Conservation (phyloP, 225 moss, liverwort and hornwort genomes). For the Anthoceros angustus region DNA sequence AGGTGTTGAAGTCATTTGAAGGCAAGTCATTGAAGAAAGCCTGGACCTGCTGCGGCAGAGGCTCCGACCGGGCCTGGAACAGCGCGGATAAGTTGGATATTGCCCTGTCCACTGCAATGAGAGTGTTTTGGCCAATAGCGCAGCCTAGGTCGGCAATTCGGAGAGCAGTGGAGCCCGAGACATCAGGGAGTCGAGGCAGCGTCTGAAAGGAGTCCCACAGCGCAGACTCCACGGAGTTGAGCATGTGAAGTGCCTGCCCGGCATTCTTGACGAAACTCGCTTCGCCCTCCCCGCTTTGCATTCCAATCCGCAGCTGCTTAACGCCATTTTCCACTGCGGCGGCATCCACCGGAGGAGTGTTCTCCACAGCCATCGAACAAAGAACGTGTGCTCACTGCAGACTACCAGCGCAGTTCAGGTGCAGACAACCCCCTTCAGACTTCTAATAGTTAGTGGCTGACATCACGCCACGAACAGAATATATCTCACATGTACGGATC, state of each 20-base stretch:
- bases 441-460: no score
- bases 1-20: conserved; percentile 31
- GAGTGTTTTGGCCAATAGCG: conserved; percentile 32
- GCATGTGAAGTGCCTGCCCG: neutral
- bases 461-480: no score
- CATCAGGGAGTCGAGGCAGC: neutral
- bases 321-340: no score
- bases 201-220: neutral
- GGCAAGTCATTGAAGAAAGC: conserved; percentile 30
- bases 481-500: no score
- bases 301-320: neutral
- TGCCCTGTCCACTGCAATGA: conserved; percentile 15
- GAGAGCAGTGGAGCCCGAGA: conserved; percentile 5
- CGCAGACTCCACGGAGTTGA: neutral
- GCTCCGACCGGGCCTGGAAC: neutral
- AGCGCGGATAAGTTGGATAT: neutral
- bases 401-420: no score
- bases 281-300: neutral
- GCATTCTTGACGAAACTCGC: neutral
- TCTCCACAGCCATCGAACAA: no score
- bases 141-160: conserved; percentile 33
- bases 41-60: conserved; percentile 23
- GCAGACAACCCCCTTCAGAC: no score
- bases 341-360: no score
- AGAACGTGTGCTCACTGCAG: no score